phyloP scores from a whole-genome alignment of 2,329 filamentous ascomycete species.

The Ceratocystis huliohia region DNA sequence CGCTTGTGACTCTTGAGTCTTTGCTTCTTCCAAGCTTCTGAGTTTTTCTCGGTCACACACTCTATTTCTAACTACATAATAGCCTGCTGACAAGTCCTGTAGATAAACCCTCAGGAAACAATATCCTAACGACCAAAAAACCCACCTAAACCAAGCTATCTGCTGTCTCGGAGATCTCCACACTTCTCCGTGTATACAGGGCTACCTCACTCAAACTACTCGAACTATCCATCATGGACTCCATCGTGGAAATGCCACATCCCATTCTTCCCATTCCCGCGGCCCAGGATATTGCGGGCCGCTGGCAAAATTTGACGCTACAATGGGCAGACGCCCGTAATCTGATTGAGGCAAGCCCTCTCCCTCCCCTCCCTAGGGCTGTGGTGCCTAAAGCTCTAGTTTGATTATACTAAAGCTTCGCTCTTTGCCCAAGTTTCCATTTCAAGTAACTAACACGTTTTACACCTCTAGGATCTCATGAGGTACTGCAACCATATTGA shows the following conservation, averaged over 20 bases:
- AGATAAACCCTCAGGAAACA: too few species aligned
- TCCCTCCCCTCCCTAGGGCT: background rate
- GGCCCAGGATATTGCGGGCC: slow-evolving; percentile 13
- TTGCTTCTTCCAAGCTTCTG: too few species aligned
- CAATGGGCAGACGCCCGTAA: background rate
- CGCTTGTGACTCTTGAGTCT: too few species aligned
- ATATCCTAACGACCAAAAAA: too few species aligned
- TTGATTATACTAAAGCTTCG: background rate
- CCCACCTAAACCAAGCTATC: too few species aligned
- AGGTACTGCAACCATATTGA: slow-evolving; percentile 36
- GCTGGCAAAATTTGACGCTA: background rate
- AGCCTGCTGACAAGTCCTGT: too few species aligned
- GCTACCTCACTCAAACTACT: too few species aligned
- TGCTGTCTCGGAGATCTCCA: too few species aligned
- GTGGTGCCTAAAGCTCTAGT: background rate
- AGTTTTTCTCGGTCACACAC: too few species aligned
- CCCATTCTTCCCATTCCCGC: background rate
- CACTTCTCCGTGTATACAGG: too few species aligned
- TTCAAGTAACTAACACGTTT: background rate
- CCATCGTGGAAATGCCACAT: background rate
- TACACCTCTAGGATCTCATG: slow-evolving; percentile 34
- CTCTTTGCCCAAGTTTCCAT: background rate
- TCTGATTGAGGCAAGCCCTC: slow-evolving; percentile 10
- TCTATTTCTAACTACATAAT: too few species aligned
- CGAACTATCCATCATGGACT: background rate